Conservation (phyloP, 345 rosid genomes). For the Syzygium aqueum region DNA sequence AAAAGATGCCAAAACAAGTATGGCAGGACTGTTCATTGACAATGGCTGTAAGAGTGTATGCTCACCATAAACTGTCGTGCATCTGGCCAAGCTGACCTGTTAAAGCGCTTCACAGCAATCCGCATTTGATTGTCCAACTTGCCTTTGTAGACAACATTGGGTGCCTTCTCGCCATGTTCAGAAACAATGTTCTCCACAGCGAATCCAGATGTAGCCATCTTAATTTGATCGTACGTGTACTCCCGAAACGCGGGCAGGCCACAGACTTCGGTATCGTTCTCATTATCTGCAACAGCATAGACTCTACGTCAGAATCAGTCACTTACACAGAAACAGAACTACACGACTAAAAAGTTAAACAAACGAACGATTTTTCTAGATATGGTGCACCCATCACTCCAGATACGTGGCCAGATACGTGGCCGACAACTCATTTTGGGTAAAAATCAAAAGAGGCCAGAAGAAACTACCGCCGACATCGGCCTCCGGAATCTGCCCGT, state of each 20-base stretch:
- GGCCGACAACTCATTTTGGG: not conserved
- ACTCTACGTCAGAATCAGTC: not conserved
- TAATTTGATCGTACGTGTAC: constrained; percentile 63
- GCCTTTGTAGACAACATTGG: constrained; percentile 89
- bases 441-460: not conserved
- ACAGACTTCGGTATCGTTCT: constrained; percentile 28
- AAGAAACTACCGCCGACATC: constrained; percentile 13
- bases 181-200: constrained; percentile 88
- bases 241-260: constrained; percentile 47
- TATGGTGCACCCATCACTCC: not conserved
- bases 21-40: not conserved
- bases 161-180: constrained; percentile 90
- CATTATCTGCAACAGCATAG: constrained; percentile 30
- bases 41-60: not conserved
- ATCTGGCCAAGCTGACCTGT: constrained; percentile 92
- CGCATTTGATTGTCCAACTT: constrained; percentile 62
- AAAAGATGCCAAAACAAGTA: not conserved
- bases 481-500: constrained; percentile 9
- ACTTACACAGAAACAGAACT: not conserved
- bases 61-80: constrained; percentile 68
- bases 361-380: not conserved
- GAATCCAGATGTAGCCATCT: constrained; percentile 75
- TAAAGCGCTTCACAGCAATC: constrained; percentile 88
- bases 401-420: not conserved
- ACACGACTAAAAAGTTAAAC: not conserved